phyloP scores from a whole-genome alignment of 441 rosid genomes.

The Arabidopsis lyrata region DNA sequence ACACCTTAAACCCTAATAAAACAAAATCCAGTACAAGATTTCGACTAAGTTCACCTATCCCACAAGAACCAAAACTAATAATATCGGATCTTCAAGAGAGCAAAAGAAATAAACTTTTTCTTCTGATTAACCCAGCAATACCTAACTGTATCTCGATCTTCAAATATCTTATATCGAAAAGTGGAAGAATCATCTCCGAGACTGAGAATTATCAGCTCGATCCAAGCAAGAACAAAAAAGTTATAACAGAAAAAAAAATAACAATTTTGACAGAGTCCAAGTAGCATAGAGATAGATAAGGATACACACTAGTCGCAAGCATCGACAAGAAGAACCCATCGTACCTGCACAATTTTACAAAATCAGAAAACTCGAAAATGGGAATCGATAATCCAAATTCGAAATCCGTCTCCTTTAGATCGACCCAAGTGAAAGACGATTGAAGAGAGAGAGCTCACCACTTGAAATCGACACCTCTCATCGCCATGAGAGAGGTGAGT shows the following conservation, averaged over 20 bases:
- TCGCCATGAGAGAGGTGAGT: conserved; percentile 61
- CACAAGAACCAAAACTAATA: conserved; percentile 15
- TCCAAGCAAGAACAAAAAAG: conserved; percentile 19
- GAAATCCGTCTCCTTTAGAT: conserved; percentile 18
- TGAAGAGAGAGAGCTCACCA: conserved; percentile 57
- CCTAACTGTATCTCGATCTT: background rate
- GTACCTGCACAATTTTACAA: conserved; percentile 65
- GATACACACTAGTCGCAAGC: conserved; percentile 99
- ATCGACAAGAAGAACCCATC: conserved; percentile 99
- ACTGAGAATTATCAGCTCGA: conserved; percentile 27
- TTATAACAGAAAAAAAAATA: background rate
- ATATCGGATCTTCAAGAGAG: conserved; percentile 2
- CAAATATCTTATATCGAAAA: background rate
- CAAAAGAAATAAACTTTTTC: background rate
- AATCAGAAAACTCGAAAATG: background rate
- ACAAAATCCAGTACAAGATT: conserved; percentile 14
- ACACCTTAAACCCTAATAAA: conserved; percentile 19
- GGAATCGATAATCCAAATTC: conserved; percentile 21
- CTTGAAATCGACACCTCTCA: conserved; percentile 92
- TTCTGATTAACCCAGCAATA: background rate
- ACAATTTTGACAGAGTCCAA: conserved; percentile 4
- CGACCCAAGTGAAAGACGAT: conserved; percentile 9
- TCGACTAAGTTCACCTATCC: background rate
- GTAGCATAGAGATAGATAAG: conserved; percentile 43
- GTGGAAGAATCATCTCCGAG: background rate